Percentiles rank a stretch among this genome's conserved stretches.
phyloP scores from a whole-genome alignment of 2,329 filamentous ascomycete species.

The Apiospora saccharicola region DNA sequence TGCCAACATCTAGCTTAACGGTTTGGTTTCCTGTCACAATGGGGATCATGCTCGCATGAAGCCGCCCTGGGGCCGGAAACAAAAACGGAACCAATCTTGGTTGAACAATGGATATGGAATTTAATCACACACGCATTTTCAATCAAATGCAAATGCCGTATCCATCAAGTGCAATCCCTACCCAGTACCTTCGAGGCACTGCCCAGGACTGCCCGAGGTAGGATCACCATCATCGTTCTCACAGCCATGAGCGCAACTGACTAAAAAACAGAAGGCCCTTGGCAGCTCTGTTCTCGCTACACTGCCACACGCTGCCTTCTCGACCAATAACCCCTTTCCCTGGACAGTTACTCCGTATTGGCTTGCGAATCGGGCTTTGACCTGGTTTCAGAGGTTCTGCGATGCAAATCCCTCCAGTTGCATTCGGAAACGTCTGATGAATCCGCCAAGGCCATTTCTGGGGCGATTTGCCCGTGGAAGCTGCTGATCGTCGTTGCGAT shows the following conservation, averaged over 20 bases:
- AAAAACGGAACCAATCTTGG: background rate
- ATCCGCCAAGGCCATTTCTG: background rate
- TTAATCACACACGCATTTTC: constrained; percentile 1
- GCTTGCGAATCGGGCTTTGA: background rate
- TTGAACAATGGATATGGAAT: background rate
- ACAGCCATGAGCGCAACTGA: background rate
- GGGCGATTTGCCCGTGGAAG: background rate
- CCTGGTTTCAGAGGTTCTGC: background rate
- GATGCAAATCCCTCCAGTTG: background rate
- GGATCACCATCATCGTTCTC: background rate
- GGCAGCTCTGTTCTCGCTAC: background rate
- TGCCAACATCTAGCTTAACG: background rate
- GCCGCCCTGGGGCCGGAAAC: background rate
- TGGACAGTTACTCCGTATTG: background rate
- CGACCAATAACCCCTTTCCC: background rate
- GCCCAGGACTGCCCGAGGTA: background rate
- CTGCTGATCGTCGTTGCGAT: background rate
- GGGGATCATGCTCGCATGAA: constrained; percentile 11
- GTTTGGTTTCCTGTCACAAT: constrained; percentile 9
- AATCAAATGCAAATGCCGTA: background rate
- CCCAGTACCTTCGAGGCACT: background rate
- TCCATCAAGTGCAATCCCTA: background rate
- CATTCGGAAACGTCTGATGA: background rate
- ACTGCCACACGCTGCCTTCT: background rate
- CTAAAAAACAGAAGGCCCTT: background rate